Percentiles rank a stretch among this genome's conserved stretches.
Evolutionary conservation across 768 basidiomycete species (phyloP).

Genomic region (Pulveroboletus sp.): DNA sequence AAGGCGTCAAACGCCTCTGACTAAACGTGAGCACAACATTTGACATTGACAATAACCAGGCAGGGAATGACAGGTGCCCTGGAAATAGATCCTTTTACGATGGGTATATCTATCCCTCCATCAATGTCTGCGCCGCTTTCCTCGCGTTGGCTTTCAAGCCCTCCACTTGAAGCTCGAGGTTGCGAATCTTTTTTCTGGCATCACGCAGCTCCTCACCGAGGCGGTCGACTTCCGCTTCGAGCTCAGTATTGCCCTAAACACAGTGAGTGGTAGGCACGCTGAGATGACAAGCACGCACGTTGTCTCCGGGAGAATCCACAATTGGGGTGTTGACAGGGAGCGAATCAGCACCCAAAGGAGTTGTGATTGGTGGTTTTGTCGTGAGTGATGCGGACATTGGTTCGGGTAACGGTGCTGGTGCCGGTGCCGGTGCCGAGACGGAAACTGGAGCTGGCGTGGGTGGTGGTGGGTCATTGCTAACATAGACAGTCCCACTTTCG

Average conservation of each 20-base stretch:
- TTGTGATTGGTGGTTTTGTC: constrained; percentile 28
- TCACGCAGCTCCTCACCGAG: constrained; percentile 69
- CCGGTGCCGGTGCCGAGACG: constrained; percentile 21
- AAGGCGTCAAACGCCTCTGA: too few relatives aligned
- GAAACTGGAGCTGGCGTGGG: constrained; percentile 28
- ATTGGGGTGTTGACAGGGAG: constrained; percentile 1
- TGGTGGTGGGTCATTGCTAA: constrained; percentile 22
- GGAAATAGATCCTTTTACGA: too few relatives aligned
- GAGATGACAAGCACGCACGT: constrained; percentile 31
- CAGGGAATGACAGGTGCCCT: too few relatives aligned
- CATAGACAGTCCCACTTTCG: constrained; percentile 54
- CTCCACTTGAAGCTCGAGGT: constrained; percentile 83
- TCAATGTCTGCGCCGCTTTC: too few relatives aligned
- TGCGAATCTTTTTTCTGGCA: constrained; percentile 75
- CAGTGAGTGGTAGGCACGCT: background rate
- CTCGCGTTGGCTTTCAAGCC: constrained; percentile 67
- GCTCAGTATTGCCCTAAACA: constrained; percentile 19
- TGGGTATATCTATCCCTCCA: too few relatives aligned
- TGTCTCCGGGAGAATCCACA: constrained; percentile 12
- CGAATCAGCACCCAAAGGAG: constrained; percentile 15
- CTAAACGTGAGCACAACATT: too few relatives aligned
- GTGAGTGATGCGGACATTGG: constrained; percentile 33
- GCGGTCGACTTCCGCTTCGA: constrained; percentile 55
- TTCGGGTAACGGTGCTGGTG: constrained; percentile 28
- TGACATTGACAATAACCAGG: too few relatives aligned